Percentiles rank a stretch among this genome's conserved stretches.
phyloP scores from a whole-genome alignment of 306 rosid species.

The Medicago ruthenica region DNA sequence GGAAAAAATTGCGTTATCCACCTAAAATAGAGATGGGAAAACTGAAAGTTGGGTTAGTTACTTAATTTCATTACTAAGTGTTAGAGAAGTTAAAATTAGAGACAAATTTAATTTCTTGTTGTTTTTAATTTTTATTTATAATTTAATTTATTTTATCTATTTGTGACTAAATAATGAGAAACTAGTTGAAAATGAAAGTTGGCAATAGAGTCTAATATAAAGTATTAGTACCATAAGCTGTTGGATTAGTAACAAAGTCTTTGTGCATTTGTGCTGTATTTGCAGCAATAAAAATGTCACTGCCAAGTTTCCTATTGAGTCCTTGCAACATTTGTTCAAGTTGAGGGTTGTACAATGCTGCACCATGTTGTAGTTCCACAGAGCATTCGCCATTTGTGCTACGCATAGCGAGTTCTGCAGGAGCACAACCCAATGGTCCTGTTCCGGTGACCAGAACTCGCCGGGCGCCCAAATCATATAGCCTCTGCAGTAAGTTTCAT shows the following conservation, averaged over 20 bases:
- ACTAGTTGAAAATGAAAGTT: background rate
- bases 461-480: constrained; percentile 61
- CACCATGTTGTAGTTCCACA: constrained; percentile 59
- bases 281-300: constrained; percentile 55
- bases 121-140: too few relatives aligned
- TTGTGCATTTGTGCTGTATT: constrained; percentile 59
- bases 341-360: constrained; percentile 65
- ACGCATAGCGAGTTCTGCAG: constrained; percentile 64
- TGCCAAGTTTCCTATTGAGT: constrained; percentile 56
- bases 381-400: constrained; percentile 64
- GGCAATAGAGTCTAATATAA: background rate
- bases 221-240: constrained; percentile 54
- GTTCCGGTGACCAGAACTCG: constrained; percentile 76
- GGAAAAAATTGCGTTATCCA: too few relatives aligned
- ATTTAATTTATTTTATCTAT: too few relatives aligned
- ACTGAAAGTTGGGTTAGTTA: too few relatives aligned
- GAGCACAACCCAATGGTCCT: constrained; percentile 75
- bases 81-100: too few relatives aligned
- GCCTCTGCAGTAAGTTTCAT: constrained; percentile 48
- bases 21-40: too few relatives aligned
- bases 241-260: constrained; percentile 62
- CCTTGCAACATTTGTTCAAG: constrained; percentile 51
- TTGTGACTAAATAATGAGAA: too few relatives aligned
- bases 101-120: too few relatives aligned
- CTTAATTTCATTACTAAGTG: too few relatives aligned